These are phyloP conservation scores for Paecilomyces dactylethromorphus DNA, from an alignment of 2,329 filamentous ascomycete species.

Conservation along the genomic window DNA sequence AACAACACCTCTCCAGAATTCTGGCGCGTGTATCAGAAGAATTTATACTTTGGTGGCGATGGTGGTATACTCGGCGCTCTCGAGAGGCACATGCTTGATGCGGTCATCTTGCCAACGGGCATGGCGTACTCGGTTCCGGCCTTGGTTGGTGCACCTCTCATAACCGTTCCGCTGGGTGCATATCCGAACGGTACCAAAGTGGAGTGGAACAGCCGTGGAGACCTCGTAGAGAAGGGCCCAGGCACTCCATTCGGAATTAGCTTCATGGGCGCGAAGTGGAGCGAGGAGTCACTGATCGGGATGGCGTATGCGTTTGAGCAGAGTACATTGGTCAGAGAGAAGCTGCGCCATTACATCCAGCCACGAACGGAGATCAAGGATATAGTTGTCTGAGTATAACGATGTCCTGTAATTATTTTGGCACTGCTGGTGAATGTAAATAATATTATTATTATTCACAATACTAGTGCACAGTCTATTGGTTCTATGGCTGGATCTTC, in stretches of 20 bases:
- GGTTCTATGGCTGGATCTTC: too few relatives aligned
- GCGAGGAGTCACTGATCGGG: slow-evolving; percentile 56
- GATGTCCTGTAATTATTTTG: not conserved
- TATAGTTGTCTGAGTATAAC: slow-evolving; percentile 20
- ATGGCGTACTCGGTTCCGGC: slow-evolving; percentile 45
- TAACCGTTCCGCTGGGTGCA: slow-evolving; percentile 58
- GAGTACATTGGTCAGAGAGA: slow-evolving; percentile 43
- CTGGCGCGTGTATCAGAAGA: slow-evolving; percentile 50
- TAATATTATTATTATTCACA: too few relatives aligned
- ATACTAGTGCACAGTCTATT: too few relatives aligned
- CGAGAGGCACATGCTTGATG: slow-evolving; percentile 51
- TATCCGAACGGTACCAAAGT: slow-evolving; percentile 46
- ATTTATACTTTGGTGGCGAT: slow-evolving; percentile 49
- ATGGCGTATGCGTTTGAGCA: slow-evolving; percentile 66
- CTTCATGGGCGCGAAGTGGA: slow-evolving; percentile 57
- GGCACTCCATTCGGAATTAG: slow-evolving; percentile 56
- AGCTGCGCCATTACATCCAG: slow-evolving; percentile 43
- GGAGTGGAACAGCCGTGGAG: slow-evolving; percentile 38
- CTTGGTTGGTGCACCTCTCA: slow-evolving; percentile 52
- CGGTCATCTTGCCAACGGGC: slow-evolving; percentile 54
- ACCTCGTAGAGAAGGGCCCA: slow-evolving; percentile 49
- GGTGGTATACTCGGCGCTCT: slow-evolving; percentile 58
- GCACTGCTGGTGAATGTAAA: too few relatives aligned
- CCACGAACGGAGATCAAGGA: slow-evolving; percentile 44
- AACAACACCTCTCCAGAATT: slow-evolving; percentile 53